Evolutionary conservation across 2,329 filamentous ascomycete genomes (phyloP).

Genomic region (Nemania sp.): DNA sequence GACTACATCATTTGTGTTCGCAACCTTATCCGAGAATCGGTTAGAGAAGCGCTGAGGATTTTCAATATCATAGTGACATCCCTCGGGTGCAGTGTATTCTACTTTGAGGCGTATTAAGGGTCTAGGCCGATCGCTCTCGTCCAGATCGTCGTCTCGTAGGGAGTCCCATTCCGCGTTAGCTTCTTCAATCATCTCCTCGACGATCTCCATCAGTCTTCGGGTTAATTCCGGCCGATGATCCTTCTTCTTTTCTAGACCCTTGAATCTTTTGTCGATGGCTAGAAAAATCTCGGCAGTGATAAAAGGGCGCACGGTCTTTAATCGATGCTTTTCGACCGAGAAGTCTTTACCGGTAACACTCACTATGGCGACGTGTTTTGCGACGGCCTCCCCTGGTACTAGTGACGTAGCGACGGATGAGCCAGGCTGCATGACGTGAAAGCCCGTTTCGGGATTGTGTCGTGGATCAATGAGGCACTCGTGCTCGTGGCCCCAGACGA

Average conservation of each 20-base stretch:
- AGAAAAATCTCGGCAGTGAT: conserved; percentile 86
- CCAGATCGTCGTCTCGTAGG: conserved; percentile 74
- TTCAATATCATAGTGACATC: conserved; percentile 87
- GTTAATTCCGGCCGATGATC: conserved; percentile 88
- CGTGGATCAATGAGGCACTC: conserved; percentile 91
- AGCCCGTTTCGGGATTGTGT: conserved; percentile 86
- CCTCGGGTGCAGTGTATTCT: conserved; percentile 87
- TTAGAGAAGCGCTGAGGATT: conserved; percentile 98
- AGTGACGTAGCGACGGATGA: conserved; percentile 96
- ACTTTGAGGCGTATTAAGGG: conserved; percentile 91
- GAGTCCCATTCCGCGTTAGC: conserved; percentile 84
- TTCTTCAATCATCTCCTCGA: conserved; percentile 88
- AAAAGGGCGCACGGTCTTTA: conserved; percentile 92
- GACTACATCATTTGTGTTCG: conserved; percentile 93
- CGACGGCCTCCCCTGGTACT: conserved; percentile 86
- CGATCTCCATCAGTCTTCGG: conserved; percentile 77
- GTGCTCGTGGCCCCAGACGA: conserved; percentile 98
- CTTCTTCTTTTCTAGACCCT: conserved; percentile 80
- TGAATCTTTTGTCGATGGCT: conserved; percentile 79
- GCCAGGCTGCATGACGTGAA: conserved; percentile 96
- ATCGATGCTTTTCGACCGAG: conserved; percentile 79
- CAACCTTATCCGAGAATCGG: conserved; percentile 88
- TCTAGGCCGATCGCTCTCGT: conserved; percentile 73
- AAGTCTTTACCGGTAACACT: conserved; percentile 87
- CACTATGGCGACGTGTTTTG: conserved; percentile 90